Evolutionary conservation across 2,329 filamentous ascomycete species (phyloP).

Genomic region (Didymella exigua): DNA sequence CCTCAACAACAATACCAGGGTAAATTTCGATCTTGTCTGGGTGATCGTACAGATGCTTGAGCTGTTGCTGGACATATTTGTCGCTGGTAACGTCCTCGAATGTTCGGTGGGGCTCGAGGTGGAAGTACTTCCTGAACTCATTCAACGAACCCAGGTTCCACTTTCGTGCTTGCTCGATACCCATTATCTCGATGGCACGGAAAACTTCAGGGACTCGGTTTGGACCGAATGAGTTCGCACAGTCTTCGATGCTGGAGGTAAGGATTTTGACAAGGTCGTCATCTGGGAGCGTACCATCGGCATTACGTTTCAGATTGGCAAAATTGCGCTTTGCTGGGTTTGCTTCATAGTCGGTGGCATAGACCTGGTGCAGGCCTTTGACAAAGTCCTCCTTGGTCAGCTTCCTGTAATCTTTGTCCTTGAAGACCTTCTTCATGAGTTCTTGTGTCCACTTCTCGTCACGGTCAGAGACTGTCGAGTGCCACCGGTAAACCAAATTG

Average conservation of each 20-base stretch:
- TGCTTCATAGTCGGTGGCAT: slow-evolving; percentile 62
- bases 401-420: slow-evolving; percentile 56
- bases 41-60: slow-evolving; percentile 69
- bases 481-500: slow-evolving; percentile 87
- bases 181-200: slow-evolving; percentile 77
- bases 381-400: slow-evolving; percentile 67
- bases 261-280: slow-evolving; percentile 77
- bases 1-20: slow-evolving; percentile 76
- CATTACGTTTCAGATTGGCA: slow-evolving; percentile 66
- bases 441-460: slow-evolving; percentile 83
- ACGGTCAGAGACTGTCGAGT: slow-evolving; percentile 74
- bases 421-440: slow-evolving; percentile 50
- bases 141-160: slow-evolving; percentile 83
- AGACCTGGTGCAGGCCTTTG: slow-evolving; percentile 66
- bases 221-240: slow-evolving; percentile 64
- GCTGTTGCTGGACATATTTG: slow-evolving; percentile 68
- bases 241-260: slow-evolving; percentile 72
- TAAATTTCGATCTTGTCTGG: slow-evolving; percentile 83
- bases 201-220: slow-evolving; percentile 76
- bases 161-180: slow-evolving; percentile 75
- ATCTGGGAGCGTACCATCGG: slow-evolving; percentile 73
- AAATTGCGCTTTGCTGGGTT: slow-evolving; percentile 73
- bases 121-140: slow-evolving; percentile 84
- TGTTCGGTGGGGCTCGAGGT: slow-evolving; percentile 73
- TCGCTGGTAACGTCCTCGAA: slow-evolving; percentile 87